Conservation (phyloP, 352 stramenopile genomes). For the Phytophthora constricta region DNA sequence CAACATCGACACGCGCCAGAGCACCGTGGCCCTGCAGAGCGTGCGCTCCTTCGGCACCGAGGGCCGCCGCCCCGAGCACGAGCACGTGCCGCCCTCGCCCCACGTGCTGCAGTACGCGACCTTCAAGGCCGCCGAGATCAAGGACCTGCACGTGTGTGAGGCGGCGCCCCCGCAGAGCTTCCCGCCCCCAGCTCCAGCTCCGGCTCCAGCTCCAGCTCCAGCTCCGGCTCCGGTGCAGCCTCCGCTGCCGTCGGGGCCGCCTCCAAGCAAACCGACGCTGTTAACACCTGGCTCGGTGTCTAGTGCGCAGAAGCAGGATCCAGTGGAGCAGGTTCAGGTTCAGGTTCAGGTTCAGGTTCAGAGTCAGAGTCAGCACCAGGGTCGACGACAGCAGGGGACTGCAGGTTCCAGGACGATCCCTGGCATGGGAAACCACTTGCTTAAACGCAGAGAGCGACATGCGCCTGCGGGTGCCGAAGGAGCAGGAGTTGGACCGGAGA, state of each 20-base stretch:
- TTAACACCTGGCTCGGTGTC: not conserved
- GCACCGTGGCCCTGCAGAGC: constrained; percentile 80
- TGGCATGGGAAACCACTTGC: constrained; percentile 82
- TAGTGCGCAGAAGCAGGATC: constrained; percentile 6
- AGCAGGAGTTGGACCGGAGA: constrained; percentile 16
- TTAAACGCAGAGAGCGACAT: constrained; percentile 81
- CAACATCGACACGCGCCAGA: constrained; percentile 88
- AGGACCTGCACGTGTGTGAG: constrained; percentile 86
- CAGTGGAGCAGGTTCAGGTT: constrained; percentile 9
- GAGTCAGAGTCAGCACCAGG: constrained; percentile 18
- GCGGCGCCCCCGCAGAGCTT: constrained; percentile 44
- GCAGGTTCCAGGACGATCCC: constrained; percentile 76
- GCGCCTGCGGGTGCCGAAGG: constrained; percentile 42
- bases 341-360: constrained; percentile 21
- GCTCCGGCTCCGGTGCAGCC: constrained; percentile 23
- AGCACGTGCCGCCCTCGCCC: constrained; percentile 78
- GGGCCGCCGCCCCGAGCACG: constrained; percentile 69
- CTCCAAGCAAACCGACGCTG: constrained; percentile 18
- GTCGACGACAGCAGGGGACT: constrained; percentile 17
- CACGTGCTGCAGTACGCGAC: constrained; percentile 82
- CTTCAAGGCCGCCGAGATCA: constrained; percentile 87
- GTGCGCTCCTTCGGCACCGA: constrained; percentile 88
- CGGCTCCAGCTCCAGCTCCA: constrained; percentile 16
- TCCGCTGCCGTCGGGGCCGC: constrained; percentile 29
- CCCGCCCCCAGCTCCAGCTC: constrained; percentile 22